Base-by-base conservation (phyloP, 129 eudicot genomes). In the Smallanthus sonchifolius region DNA sequence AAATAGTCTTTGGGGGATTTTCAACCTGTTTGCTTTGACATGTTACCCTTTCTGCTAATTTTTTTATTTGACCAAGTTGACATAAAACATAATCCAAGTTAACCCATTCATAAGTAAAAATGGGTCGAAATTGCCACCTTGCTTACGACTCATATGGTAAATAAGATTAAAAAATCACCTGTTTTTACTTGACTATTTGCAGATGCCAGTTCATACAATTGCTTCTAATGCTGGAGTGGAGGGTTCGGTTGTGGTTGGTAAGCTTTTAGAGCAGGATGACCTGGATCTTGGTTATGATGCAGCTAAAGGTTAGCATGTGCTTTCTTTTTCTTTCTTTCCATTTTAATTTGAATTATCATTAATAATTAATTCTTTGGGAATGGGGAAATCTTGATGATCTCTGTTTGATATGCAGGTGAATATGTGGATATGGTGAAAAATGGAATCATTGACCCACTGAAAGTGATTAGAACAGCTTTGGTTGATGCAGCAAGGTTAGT, bases 271-370 rank as follows among this genome's bases (percentile, higher is more conserved):
- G 71, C 88, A 87, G 72, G 91, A 92, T 13, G 84, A 87, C 77
- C 92, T 83, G 1, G 93, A 92, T 73, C 92, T 86, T 59, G 97
- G 97, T 17, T 92, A 89, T 78, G 96, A 92, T 78, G 97, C 97
- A 10, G 96, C 97, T 20, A 92, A 83, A 88, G 92, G 97, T 89
- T 7, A 49, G 49, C 62, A 19, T 15, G 36, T 42, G 17, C 14
- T 67, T 30, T 47, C 3, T 11, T 32, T 47, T 30, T 69, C 7
- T 15, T 34, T 35, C 19, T 0, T 13, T 64, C 16, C n/a, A 24
- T 36, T 9, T 38, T 1, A 7, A 14, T 63, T 15, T 35, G 5
- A 8, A 64, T 36, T 64, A n/a, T 64, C 6, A 38, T 64, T n/a
- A 4, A 38, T 57, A 24, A 9, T 13, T 43, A 28, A 42, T 40